Percentiles rank a stretch among this genome's conserved stretches.
Conservation (phyloP, 805 yeast species). For the Schizosaccharomyces cryophilus region DNA sequence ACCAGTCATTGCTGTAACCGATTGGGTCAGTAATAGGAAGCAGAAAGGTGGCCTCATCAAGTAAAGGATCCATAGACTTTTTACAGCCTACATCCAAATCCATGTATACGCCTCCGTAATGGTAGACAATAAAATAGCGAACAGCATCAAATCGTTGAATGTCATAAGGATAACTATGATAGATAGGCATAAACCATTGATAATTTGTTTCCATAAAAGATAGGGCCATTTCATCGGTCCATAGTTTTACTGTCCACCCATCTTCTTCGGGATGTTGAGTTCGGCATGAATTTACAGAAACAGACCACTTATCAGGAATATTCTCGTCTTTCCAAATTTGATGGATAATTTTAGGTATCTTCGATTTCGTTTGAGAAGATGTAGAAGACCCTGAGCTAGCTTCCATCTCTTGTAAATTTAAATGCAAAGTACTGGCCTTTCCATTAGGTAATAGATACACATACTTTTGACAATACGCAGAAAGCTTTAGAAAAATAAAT, state of each 20-base stretch:
- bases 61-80: slow-evolving; percentile 52
- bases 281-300: slow-evolving; percentile 50
- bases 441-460: too few species aligned
- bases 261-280: slow-evolving; percentile 36
- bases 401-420: too few species aligned
- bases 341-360: slow-evolving; percentile 72
- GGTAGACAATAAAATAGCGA: slow-evolving; percentile 57
- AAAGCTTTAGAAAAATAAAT: too few species aligned
- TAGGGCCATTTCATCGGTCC: slow-evolving; percentile 74
- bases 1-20: slow-evolving; percentile 77
- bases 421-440: too few species aligned
- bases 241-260: slow-evolving; percentile 55
- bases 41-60: slow-evolving; percentile 44
- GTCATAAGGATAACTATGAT: slow-evolving; percentile 53
- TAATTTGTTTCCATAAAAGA: slow-evolving; percentile 55
- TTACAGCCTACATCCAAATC: slow-evolving; percentile 80
- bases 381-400: too few species aligned
- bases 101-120: slow-evolving; percentile 74
- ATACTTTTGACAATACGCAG: too few species aligned
- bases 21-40: slow-evolving; percentile 72
- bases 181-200: slow-evolving; percentile 66
- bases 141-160: slow-evolving; percentile 81
- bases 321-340: slow-evolving; percentile 67
- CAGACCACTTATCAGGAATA: slow-evolving; percentile 61
- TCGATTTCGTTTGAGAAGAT: background rate